phyloP scores from a whole-genome alignment of 345 rosid genomes.

The Arabis hirsuta region DNA sequence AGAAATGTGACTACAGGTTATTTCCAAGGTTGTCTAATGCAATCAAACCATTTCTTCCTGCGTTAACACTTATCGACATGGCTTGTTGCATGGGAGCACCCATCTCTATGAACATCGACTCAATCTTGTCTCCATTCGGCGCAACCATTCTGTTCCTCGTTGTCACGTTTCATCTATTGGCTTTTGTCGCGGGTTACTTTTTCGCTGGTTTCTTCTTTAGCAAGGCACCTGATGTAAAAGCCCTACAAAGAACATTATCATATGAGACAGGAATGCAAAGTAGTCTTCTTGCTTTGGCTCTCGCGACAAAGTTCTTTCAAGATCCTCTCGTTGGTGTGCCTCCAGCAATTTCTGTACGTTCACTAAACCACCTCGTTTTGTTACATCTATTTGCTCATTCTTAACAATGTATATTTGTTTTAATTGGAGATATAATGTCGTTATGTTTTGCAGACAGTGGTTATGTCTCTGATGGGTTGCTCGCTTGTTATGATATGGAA shows the following conservation, averaged over 20 bases:
- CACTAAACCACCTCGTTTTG: background rate
- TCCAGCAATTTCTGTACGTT: constrained; percentile 88
- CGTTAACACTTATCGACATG: constrained; percentile 74
- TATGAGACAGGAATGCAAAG: constrained; percentile 99
- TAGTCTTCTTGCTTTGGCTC: constrained; percentile 91
- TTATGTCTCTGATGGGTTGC: constrained; percentile 91
- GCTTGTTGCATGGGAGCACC: constrained; percentile 95
- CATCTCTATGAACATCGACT: constrained; percentile 74
- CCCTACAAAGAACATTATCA: constrained; percentile 87
- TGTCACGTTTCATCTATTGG: constrained; percentile 73
- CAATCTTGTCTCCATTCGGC: constrained; percentile 85
- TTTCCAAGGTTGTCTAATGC: constrained; percentile 68
- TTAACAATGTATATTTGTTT: background rate
- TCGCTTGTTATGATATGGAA: constrained; percentile 74
- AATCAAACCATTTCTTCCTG: constrained; percentile 79
- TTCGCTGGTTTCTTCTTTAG: constrained; percentile 61
- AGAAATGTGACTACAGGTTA: constrained; percentile 53
- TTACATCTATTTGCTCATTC: background rate
- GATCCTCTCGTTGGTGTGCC: constrained; percentile 98
- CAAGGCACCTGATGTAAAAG: constrained; percentile 61
- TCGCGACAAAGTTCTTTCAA: constrained; percentile 84
- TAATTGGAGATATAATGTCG: background rate
- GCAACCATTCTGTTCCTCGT: constrained; percentile 57
- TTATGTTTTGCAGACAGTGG: constrained; percentile 66
- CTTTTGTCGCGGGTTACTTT: constrained; percentile 75